Base-by-base conservation (phyloP, 805 yeast species). In the Candida saitoana region DNA sequence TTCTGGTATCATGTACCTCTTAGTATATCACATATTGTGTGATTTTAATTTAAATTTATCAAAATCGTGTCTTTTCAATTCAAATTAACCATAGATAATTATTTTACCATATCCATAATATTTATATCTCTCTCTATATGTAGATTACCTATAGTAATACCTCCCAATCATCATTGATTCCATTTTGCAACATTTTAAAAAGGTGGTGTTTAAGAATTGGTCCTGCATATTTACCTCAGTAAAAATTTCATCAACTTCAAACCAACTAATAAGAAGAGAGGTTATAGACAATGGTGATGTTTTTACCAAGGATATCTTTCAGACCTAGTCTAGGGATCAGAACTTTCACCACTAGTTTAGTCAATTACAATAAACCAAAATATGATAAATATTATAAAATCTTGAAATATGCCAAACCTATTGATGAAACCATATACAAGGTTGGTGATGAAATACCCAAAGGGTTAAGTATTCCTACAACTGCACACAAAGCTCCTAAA, bases 351-450 rank as follows among this genome's bases (percentile, higher is more conserved):
- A 31, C 42, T 15, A 31, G 48, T 32, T 17, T 38, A 15, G 19
- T 41, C 14, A 32, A 27, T 5, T 29, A 40, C 45, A 25, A 31
- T 25, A 33, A 39, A 44, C 20, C 34, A 11, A 42, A 36, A 42
- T 47, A 44, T 33, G 72, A 67, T 45, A 68, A 67, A 53, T 69
- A 60, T 55, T 61, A 57, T 51, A 69, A 69, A 48, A 63, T 70
- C 49, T 56, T 66, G 41, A 63, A 60, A 46, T 65, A 69, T 49
- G 64, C 57, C 47, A 63, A 62, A 51, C 66, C 68, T 3, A 55
- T 69, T 8, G 67, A 67, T 39, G 60, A 59, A 38, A 56, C 58
- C 38, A 55, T 49, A 30, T 69, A 63, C 55, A 51, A 60, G 39
- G 67, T 59, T 1, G 74, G 74, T 14, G 65, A 69, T 36, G 59